Evolutionary conservation across 805 yeast genomes (phyloP).

Genomic region (Candida tammaniensis): DNA sequence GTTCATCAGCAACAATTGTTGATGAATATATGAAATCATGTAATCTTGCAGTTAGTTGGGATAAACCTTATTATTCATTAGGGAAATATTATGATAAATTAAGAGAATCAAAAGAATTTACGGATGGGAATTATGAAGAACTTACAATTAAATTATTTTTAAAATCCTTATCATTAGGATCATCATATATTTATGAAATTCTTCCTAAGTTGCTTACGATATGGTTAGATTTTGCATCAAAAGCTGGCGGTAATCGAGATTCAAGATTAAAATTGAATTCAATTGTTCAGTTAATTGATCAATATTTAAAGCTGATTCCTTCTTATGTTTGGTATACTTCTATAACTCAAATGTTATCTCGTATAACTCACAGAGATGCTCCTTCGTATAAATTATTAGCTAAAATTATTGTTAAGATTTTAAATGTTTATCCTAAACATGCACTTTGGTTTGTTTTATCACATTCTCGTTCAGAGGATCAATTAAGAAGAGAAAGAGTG

Average conservation of each 20-base stretch:
- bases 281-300: slow-evolving; percentile 4
- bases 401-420: slow-evolving; percentile 55
- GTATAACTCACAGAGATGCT: slow-evolving; percentile 63
- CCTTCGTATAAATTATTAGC: slow-evolving; percentile 55
- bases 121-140: slow-evolving; percentile 51
- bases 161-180: slow-evolving; percentile 59
- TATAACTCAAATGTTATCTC: slow-evolving; percentile 78
- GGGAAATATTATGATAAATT: slow-evolving; percentile 80
- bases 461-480: slow-evolving; percentile 56
- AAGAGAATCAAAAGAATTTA: slow-evolving; percentile 58
- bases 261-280: slow-evolving; percentile 21
- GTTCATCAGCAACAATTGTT: slow-evolving; percentile 70
- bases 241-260: slow-evolving; percentile 20
- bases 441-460: slow-evolving; percentile 84
- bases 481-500: slow-evolving; percentile 26
- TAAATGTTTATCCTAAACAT: slow-evolving; percentile 71
- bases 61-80: slow-evolving; percentile 73
- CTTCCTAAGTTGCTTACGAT: slow-evolving; percentile 86
- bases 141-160: slow-evolving; percentile 56
- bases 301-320: slow-evolving; percentile 39
- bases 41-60: slow-evolving; percentile 57
- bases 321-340: slow-evolving; percentile 72
- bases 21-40: slow-evolving; percentile 64
- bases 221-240: slow-evolving; percentile 77
- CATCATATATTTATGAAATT: slow-evolving; percentile 72